phyloP scores from a whole-genome alignment of 2,329 filamentous ascomycete species.

The Colletotrichum tofieldiae region DNA sequence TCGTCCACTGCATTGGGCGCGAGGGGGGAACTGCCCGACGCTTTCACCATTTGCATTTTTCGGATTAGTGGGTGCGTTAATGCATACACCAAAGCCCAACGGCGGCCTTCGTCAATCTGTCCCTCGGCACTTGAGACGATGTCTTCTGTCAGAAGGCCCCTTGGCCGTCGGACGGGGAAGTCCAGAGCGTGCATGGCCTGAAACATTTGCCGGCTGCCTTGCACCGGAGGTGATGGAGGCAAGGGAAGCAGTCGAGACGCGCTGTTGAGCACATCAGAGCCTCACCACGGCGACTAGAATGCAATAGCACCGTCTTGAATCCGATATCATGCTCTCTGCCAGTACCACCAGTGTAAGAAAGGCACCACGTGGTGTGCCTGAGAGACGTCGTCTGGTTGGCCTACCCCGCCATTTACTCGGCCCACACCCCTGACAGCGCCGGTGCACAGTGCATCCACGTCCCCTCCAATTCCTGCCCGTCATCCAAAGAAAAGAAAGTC shows the following conservation, averaged over 20 bases:
- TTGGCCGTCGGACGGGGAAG: constrained; percentile 33
- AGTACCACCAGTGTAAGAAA: background rate
- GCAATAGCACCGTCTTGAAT: background rate
- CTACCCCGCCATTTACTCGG: constrained; percentile 43
- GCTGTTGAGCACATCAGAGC: background rate
- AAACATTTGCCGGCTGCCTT: constrained; percentile 32
- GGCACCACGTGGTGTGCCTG: constrained; percentile 39
- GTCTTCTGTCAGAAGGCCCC: constrained; percentile 27
- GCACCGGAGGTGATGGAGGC: constrained; percentile 12
- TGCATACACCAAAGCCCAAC: background rate
- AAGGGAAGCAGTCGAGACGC: background rate
- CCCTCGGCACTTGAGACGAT: constrained; percentile 25
- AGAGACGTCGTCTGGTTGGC: constrained; percentile 36
- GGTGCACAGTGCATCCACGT: constrained; percentile 40
- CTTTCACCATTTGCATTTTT: constrained; percentile 26
- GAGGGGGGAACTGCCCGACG: constrained; percentile 14
- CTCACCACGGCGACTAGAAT: background rate
- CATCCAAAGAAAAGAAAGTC: constrained; percentile 43
- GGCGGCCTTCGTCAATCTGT: background rate
- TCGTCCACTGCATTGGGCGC: constrained; percentile 28
- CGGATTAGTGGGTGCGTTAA: constrained; percentile 10
- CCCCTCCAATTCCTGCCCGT: constrained; percentile 37
- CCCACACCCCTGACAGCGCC: constrained; percentile 37
- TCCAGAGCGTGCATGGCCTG: constrained; percentile 33
- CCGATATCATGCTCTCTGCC: background rate